Evolutionary conservation across 164 flowering plant genomes (phyloP), one percentile per base, ranked within the genome.

Genomic region (Umbilicus rupestris): DNA sequence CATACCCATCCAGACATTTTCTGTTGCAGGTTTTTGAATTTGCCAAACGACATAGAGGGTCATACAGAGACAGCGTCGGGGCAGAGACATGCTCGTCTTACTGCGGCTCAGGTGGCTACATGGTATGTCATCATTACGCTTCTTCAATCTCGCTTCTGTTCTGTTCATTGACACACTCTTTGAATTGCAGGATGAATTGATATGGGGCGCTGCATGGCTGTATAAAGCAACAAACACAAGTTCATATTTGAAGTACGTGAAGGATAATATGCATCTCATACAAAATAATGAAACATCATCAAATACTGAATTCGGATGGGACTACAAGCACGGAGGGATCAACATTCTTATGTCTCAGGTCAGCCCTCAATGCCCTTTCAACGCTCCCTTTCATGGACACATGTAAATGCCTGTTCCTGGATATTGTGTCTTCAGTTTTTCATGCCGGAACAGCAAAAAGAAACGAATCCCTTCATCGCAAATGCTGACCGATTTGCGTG

Each of bases 161-260:
- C 22, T 52, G 9, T 49, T 49, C 28, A 49, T 49, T 49, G 2
- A 3, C 24, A 5, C 26, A 49, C n/a, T 49, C n/a, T 49, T 49
- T n/a, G n/a, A n/a, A n/a, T n/a, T 22, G 60, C 66, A 84, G 85
- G 88, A 84, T 63, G 86, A 84, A 64, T 62, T 82, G 70, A 1
- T 82, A 1, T 84, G 88, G 88, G 88, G 71, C 64, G 86, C 86
- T 28, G 74, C 83, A 17, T 82, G 88, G 88, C 39, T 84, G 22
- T 73, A 67, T 52, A 74, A 67, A 68, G 82, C 83, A 12, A 79
- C 83, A 1, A 75, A 69, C 14, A 5, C 24, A 2, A 67, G 60
- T 0, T 14, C 12, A 42, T 84, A 82, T 44, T 72, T 70, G 78
- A 70, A 74, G 19, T 81, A 78, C 59, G 72, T 82, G 9, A 10